Base-by-base conservation (phyloP, 2,329 filamentous ascomycete genomes). In the Colletotrichum eremochloae region DNA sequence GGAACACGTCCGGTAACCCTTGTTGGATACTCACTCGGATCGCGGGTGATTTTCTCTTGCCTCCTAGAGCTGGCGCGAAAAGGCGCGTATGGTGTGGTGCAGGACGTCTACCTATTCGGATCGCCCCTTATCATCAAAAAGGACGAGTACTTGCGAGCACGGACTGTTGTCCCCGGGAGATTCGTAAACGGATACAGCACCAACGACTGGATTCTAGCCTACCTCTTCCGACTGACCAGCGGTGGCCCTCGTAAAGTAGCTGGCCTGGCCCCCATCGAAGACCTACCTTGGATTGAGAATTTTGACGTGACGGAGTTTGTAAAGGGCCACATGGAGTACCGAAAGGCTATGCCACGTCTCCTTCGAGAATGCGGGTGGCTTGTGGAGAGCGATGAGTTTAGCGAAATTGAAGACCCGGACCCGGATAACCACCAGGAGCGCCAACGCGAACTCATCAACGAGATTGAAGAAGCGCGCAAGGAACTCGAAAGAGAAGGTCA, bases 121-220 rank as follows among this genome's bases (percentile, higher is more conserved):
- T 94, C 94, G 14, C 96, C 96, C 3, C 87, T 98, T 12, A 95
- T 99, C 12, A 94, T 94, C 61, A 98, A 96, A 80, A 93, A 90
- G 78, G 96, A 98, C 68, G 96, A 99, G 74, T 98, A 94, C 77
- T 82, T 95, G 33, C 92, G 89, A 76, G 93, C 92, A 12, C 90
- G 93, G 67, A 92, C 92, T n/a, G 92, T 97, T 3, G 93, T 98
- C 4, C 89, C 94, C 9, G 96, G 96, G n/a, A 90, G 95, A 53
- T 97, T 98, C 76, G 91, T 99, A 75, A 99, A 97, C 78, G 96
- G 94, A 20, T 99, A 95, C 83, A 94, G 96, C 76, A 93, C 89
- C 60, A 98, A 96, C 80, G 96, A 99, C 83, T 99, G 96, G 96
- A 98, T 99, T 78, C 83, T 99, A 62, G 95, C 92, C 73, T 99